Base-by-base conservation (phyloP, 352 stramenopile genomes). In the Globisporangium okanoganense region DNA sequence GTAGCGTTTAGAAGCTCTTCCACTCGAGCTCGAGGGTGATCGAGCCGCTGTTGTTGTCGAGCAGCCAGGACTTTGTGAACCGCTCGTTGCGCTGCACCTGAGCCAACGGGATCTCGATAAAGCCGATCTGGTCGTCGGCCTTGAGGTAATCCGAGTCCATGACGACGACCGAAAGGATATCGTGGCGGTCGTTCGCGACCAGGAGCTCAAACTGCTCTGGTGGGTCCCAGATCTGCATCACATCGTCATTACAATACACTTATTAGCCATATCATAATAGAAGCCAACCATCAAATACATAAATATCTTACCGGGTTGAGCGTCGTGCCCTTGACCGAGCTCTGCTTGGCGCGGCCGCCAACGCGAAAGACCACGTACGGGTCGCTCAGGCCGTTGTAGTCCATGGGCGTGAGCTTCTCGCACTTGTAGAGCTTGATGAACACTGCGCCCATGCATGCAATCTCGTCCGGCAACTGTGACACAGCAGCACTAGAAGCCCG, bases 131-230 rank as follows among this genome's bases (percentile, higher is more conserved):
- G 56, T 85, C 76, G 57, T 81, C 71, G 0, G 71, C 20, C 48
- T 72, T 79, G 13, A 82, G 69, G 18, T 74, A 77, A 44, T 85
- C 72, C 50, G 64, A 71, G 62, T 85, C 75, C 75, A 82, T 80
- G 53, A 79, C 62, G 33, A 65, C 66, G 35, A 79, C 73, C 2
- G 62, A 62, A 51, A 83, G 61, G 3, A 71, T 60, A 31, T 78
- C 73, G 27, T 79, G 76, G 33, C 71, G 59, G 53, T 71, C 63
- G 53, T 72, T 81, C 13, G 61, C 24, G 2, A 78, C 71, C 10
- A 82, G 69, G 31, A 85, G 45, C 44, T 77, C 64, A 25, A 85
- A 74, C 22, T 71, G 62, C 62, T 80, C 72, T 0, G 72, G 67
- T n/a, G 72, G 72, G 38, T 79, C 71, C 72, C 75, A 84, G 22